A percentile compares a stretch with the other conserved stretches of the same genome.
phyloP scores from a whole-genome alignment of 1,284 basidiomycete genomes.

The Ceratobasidium sp. region DNA sequence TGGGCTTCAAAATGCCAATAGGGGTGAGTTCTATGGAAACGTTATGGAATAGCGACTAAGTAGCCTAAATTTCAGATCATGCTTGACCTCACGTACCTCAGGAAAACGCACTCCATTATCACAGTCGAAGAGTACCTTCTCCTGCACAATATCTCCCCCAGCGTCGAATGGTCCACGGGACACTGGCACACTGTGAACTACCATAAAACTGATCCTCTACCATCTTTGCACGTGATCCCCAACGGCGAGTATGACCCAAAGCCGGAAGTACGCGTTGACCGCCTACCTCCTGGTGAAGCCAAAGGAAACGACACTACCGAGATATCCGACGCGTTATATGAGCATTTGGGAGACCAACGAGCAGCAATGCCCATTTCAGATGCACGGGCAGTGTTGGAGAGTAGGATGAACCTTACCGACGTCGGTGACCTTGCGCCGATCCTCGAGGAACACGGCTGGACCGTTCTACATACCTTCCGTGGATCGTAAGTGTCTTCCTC shows the following conservation, averaged over 20 bases:
- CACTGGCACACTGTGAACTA: slow-evolving; percentile 28
- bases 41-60: not conserved
- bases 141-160: slow-evolving; percentile 35
- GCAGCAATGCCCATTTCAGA: slow-evolving; percentile 18
- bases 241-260: slow-evolving; percentile 52
- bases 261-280: slow-evolving; percentile 56
- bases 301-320: slow-evolving; percentile 49
- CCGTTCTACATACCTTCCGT: slow-evolving; percentile 54
- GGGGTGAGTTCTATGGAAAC: slow-evolving; percentile 34
- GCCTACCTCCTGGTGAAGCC: not conserved
- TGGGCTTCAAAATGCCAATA: slow-evolving; percentile 46
- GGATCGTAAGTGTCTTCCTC: slow-evolving; percentile 52
- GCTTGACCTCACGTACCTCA: slow-evolving; percentile 44
- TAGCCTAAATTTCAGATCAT: slow-evolving; percentile 28
- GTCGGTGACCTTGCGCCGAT: slow-evolving; percentile 51
- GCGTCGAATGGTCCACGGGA: slow-evolving; percentile 15
- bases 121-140: slow-evolving; percentile 44
- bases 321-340: slow-evolving; percentile 14
- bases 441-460: slow-evolving; percentile 55
- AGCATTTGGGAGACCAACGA: slow-evolving; percentile 45
- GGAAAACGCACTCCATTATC: slow-evolving; percentile 43
- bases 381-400: slow-evolving; percentile 47
- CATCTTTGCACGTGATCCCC: not conserved
- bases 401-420: slow-evolving; percentile 47
- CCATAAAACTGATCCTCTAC: not conserved